Conservation (phyloP, 2,329 filamentous ascomycete genomes). For the Ilyonectria robusta region DNA sequence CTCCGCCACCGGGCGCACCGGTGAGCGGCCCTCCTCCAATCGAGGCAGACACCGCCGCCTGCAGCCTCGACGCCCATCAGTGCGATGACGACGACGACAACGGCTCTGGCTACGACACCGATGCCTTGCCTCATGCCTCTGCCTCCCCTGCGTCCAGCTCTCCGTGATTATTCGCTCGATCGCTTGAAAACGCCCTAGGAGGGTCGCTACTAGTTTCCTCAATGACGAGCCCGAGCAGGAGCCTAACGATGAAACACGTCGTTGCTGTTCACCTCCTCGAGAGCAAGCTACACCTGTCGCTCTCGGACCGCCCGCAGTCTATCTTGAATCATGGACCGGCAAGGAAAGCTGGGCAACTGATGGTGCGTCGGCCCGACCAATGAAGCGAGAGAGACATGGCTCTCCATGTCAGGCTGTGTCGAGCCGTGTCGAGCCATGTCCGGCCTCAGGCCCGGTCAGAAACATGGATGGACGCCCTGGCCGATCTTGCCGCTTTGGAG, state of each 20-base stretch:
- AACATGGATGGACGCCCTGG: background rate
- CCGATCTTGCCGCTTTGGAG: conserved; percentile 25
- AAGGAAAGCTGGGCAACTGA: conserved; percentile 60
- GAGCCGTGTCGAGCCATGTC: background rate
- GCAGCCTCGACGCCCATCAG: background rate
- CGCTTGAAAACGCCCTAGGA: conserved; percentile 56
- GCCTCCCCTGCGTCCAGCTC: conserved; percentile 34
- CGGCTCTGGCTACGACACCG: background rate
- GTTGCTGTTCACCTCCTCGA: conserved; percentile 52
- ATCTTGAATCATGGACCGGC: conserved; percentile 57
- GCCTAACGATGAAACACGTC: conserved; percentile 57
- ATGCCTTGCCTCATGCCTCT: background rate
- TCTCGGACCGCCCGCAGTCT: conserved; percentile 52
- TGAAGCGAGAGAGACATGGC: background rate
- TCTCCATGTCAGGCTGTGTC: too few species aligned
- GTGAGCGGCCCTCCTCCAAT: background rate
- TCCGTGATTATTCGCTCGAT: conserved; percentile 55
- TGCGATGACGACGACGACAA: background rate
- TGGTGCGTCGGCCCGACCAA: conserved; percentile 39
- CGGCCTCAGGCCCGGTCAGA: background rate
- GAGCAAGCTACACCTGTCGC: conserved; percentile 57
- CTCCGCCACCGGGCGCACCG: background rate
- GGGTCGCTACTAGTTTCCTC: conserved; percentile 53
- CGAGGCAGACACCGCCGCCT: background rate
- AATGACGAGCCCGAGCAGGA: conserved; percentile 60